phyloP scores from a whole-genome alignment of 2,329 filamentous ascomycete species.

The Arthrobotrys sinensis region DNA sequence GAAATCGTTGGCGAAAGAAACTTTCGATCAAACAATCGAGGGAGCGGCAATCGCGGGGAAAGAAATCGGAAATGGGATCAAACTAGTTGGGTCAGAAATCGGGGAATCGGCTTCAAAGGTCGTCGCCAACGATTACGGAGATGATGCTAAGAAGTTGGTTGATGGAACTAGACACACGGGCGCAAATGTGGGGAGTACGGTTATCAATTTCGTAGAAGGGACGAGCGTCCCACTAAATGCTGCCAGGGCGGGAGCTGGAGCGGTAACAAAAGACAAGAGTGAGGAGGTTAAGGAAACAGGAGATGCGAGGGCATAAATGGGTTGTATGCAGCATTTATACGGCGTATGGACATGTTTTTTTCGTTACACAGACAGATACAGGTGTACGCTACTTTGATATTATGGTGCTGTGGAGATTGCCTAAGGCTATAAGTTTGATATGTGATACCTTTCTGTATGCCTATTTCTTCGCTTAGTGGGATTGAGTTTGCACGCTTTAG shows the following conservation, averaged over 20 bases:
- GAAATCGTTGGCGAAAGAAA: conserved; percentile 59
- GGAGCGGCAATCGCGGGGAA: conserved; percentile 44
- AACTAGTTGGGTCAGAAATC: conserved; percentile 42
- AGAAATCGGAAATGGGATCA: conserved; percentile 48
- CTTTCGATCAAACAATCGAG: conserved; percentile 57
- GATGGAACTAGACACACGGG: conserved; percentile 51
- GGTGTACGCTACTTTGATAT: background rate
- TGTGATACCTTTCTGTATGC: conserved; percentile 28
- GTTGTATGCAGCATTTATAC: background rate
- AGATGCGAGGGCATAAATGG: background rate
- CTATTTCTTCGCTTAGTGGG: background rate
- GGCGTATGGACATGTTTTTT: background rate
- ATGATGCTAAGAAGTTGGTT: conserved; percentile 61
- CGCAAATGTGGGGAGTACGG: conserved; percentile 55
- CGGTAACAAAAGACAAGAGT: conserved; percentile 44
- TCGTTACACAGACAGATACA: background rate
- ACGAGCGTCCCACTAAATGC: conserved; percentile 62
- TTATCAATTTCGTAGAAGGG: conserved; percentile 46
- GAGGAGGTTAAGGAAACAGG: background rate
- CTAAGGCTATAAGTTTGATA: background rate
- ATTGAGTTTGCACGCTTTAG: too few relatives aligned
- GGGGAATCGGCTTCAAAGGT: conserved; percentile 56
- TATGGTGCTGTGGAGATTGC: background rate
- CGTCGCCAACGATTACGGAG: conserved; percentile 59
- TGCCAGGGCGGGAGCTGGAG: conserved; percentile 59